Percentiles rank a stretch among this genome's conserved stretches.
Conservation (phyloP, 768 basidiomycete species). For the Sarcodon aspratus region DNA sequence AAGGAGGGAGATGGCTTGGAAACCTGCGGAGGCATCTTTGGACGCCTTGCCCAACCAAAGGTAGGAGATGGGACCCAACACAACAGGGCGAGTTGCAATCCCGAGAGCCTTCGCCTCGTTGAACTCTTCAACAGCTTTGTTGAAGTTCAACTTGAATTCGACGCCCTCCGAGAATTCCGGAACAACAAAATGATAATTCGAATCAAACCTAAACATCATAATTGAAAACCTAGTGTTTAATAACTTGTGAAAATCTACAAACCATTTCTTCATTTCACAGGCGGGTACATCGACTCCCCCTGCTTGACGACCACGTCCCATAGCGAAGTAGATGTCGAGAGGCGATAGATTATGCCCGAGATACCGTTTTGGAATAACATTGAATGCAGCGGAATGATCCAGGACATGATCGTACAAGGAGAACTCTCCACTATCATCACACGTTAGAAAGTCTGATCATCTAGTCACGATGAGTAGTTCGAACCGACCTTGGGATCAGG, state of each 20-base stretch:
- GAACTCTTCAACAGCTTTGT: slow-evolving; percentile 92
- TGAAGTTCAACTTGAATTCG: slow-evolving; percentile 91
- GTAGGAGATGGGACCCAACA: slow-evolving; percentile 94
- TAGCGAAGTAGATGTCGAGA: slow-evolving; percentile 96
- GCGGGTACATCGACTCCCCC: slow-evolving; percentile 94
- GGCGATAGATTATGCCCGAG: slow-evolving; percentile 72
- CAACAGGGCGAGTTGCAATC: slow-evolving; percentile 84
- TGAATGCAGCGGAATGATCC: slow-evolving; percentile 93
- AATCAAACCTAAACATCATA: slow-evolving; percentile 67
- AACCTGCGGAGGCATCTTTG: slow-evolving; percentile 72
- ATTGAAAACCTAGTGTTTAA: background rate
- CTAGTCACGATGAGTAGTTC: slow-evolving; percentile 7
- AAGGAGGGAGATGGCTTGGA: slow-evolving; percentile 87
- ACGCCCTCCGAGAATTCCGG: slow-evolving; percentile 87
- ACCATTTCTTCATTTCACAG: slow-evolving; percentile 99
- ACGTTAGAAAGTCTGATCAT: slow-evolving; percentile 8
- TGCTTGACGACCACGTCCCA: slow-evolving; percentile 96
- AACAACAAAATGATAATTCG: slow-evolving; percentile 98
- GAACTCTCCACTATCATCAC: slow-evolving; percentile 76
- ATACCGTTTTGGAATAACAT: slow-evolving; percentile 94
- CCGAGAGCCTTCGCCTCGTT: slow-evolving; percentile 90
- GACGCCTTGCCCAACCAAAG: slow-evolving; percentile 86
- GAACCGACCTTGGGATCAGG: slow-evolving; percentile 75
- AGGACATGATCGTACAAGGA: slow-evolving; percentile 98
- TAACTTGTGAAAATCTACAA: slow-evolving; percentile 16